Evolutionary conservation across 805 yeast species (phyloP).

Genomic region (Ogataea neopini): DNA sequence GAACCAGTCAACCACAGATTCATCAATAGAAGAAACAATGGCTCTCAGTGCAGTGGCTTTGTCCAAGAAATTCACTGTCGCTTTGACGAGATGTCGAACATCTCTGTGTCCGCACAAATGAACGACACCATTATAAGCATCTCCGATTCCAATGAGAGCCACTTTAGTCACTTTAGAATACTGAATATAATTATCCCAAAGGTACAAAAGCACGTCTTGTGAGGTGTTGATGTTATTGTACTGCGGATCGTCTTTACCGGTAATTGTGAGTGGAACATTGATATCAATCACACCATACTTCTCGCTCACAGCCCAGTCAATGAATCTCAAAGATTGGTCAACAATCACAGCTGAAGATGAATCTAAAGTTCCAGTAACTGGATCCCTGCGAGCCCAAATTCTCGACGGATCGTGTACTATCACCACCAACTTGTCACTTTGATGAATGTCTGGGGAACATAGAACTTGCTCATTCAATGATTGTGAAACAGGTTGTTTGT

Average conservation of each 20-base stretch:
- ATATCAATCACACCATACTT: conserved; percentile 83
- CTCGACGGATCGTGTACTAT: conserved; percentile 90
- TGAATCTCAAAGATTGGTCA: conserved; percentile 69
- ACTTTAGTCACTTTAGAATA: conserved; percentile 72
- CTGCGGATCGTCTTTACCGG: conserved; percentile 46
- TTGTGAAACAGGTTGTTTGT: conserved; percentile 43
- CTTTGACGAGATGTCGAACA: conserved; percentile 60
- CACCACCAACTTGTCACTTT: conserved; percentile 62
- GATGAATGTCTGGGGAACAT: conserved; percentile 70
- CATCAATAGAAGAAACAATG: conserved; percentile 85
- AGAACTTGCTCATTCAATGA: conserved; percentile 64
- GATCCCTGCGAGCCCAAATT: conserved; percentile 84
- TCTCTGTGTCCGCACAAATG: conserved; percentile 85
- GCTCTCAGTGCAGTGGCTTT: conserved; percentile 68
- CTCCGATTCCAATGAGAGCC: conserved; percentile 86
- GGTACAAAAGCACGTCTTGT: conserved; percentile 72
- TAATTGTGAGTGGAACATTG: conserved; percentile 64
- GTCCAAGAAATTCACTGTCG: conserved; percentile 69
- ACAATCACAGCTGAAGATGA: conserved; percentile 70
- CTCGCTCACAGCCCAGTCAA: conserved; percentile 61
- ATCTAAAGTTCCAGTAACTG: conserved; percentile 75
- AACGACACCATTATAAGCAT: conserved; percentile 82
- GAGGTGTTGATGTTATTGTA: conserved; percentile 67
- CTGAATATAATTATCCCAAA: conserved; percentile 90
- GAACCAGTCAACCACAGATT: conserved; percentile 88